A percentile compares a stretch with the other conserved stretches of the same genome.
phyloP scores from a whole-genome alignment of 2,329 filamentous ascomycete species.

The Elsinoe necatrix region DNA sequence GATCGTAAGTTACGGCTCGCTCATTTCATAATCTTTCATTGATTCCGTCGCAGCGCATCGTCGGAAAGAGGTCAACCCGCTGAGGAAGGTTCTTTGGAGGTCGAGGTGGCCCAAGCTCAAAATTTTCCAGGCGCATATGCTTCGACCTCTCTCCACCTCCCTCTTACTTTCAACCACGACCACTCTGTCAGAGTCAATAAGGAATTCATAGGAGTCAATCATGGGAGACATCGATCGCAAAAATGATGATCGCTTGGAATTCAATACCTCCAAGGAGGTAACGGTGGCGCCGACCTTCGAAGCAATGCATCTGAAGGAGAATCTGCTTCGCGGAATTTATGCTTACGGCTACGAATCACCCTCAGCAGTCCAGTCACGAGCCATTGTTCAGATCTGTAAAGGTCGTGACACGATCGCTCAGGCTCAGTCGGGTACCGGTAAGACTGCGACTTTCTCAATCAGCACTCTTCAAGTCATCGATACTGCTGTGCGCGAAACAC shows the following conservation, averaged over 20 bases:
- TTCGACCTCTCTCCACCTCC: background rate
- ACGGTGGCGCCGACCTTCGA: constrained; percentile 90
- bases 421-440: constrained; percentile 93
- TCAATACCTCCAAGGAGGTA: constrained; percentile 95
- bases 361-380: constrained; percentile 93
- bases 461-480: constrained; percentile 95
- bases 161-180: background rate
- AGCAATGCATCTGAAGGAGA: constrained; percentile 96
- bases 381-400: constrained; percentile 98
- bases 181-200: background rate
- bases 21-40: too few species aligned
- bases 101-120: constrained; percentile 17
- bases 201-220: background rate
- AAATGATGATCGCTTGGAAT: constrained; percentile 94
- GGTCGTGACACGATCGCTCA: constrained; percentile 98
- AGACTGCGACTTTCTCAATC: constrained; percentile 94
- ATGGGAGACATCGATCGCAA: constrained; percentile 97
- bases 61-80: too few species aligned
- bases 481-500: constrained; percentile 82
- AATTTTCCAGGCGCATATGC: constrained; percentile 8
- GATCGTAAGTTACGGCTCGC: too few species aligned
- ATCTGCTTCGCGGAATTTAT: constrained; percentile 92
- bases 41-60: too few species aligned
- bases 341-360: constrained; percentile 98
- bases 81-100: background rate